Base-by-base conservation (phyloP, 2,329 filamentous ascomycete genomes). In the Penicillium sp. region DNA sequence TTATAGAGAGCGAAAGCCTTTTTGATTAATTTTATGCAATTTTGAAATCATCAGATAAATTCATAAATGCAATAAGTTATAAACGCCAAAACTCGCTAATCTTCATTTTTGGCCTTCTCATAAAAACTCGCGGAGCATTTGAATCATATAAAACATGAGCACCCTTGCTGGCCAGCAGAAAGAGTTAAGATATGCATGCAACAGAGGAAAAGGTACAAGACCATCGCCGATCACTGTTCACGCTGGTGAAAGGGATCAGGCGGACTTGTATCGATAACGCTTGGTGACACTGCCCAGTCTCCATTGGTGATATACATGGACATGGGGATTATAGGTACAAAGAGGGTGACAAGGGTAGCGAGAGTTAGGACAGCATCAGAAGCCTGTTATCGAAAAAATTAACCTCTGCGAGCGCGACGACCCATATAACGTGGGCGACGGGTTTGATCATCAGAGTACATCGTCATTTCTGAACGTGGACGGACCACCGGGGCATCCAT, bases 361-460 rank as follows among this genome's bases (percentile, higher is more conserved):
- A 45, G 32, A 52, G 30, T 7, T 42, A 21, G 12, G 15, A 41
- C 2, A 23, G 37, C 9, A 18, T 15, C 10, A n/a, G 13, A 36
- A 33, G 13, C 5, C 7, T 23, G 33, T 17, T 8, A 21, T 36
- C n/a, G 30, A 34, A 18, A 36, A 32, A 30, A 30, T 65, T 42
- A 66, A 6, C 33, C 47, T 18, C 66, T 51, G 8, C 64, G 61
- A 46, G 65, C 51, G 36, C 65, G 60, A 24, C 68, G 66, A 26
- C 69, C 64, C 51, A 70, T 61, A 36, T 71, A 70, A 15, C 68
- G 50, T 3, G 65, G 67, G 18, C 65, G 60, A 15, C 67, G 64
- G 15, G 46, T 29, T n/a, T 49, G 23, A 2, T 63, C 61, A 18
- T 62, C 61, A 3, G 44, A 51, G 13, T 49, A 26, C 24, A 44